Base-by-base conservation (phyloP, 1,284 basidiomycete species). In the Pulchroboletus neoregius region DNA sequence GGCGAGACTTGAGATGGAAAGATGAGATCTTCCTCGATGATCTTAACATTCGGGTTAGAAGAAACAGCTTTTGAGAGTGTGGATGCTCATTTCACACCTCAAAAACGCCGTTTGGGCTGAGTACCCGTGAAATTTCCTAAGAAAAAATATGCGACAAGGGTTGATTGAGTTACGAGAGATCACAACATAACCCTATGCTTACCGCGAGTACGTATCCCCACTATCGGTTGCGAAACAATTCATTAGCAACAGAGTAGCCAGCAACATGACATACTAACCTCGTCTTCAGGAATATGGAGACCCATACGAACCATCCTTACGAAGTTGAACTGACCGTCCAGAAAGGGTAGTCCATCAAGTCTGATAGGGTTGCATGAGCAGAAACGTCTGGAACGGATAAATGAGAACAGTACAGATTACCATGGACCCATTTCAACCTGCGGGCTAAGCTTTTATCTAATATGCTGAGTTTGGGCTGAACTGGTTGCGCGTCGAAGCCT, bases 11-110 rank as follows among this genome's bases (percentile, higher is more conserved):
- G 65, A 60, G 73, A 79, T 4, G 85, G 85, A 56, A 88, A 88
- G 36, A 85, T 72, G 12, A 82, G 70, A 56, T 86, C 83, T 53
- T 87, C 84, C 62, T 87, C 85, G 30, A 85, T 73, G 6, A 86
- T 70, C 84, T 87, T 48, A 6, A 37, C 15, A 30, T 40, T 22
- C n/a, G 33, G 12, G 52, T 51, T 32, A 55, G 45, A 48, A 32
- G 9, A 31, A 31, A 46, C 31, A 4, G n/a, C 1, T 5, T 26
- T 13, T 39, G 38, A 34, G 36, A 27, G 36, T 26, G 39, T 28
- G 28, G 45, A 34, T 6, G 22, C 44, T 48, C 26, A 40, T 46
- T 49, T 52, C 62, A 36, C 48, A 84, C 84, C 75, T 87, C 85
- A n/a, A 88, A 59, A 23, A 78, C 64, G 32, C 74, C 84, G 16